phyloP scores from a whole-genome alignment of 257 asterid species.

The Linderniella brevidens region DNA sequence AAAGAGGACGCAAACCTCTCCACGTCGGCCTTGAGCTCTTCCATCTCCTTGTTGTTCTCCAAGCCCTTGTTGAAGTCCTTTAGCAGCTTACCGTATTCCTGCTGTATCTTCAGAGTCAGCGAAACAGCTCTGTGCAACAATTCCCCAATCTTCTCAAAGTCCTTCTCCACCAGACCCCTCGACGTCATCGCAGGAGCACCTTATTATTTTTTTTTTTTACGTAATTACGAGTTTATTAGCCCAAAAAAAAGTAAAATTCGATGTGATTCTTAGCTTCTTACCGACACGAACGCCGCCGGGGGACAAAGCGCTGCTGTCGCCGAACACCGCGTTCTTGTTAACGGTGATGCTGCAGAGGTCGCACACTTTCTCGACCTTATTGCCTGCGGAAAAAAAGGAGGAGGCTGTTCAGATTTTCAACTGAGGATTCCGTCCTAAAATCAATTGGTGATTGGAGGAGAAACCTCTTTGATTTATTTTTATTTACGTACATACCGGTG shows the following conservation, averaged over 20 bases:
- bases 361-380: slow-evolving; percentile 92
- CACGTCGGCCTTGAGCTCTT: slow-evolving; percentile 78
- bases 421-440: too few relatives aligned
- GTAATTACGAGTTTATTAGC: too few relatives aligned
- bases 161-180: slow-evolving; percentile 86
- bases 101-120: slow-evolving; percentile 66
- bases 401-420: too few relatives aligned
- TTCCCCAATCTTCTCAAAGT: slow-evolving; percentile 88
- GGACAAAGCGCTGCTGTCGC: slow-evolving; percentile 96
- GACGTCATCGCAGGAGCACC: slow-evolving; percentile 99
- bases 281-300: slow-evolving; percentile 99
- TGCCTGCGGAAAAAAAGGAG: slow-evolving; percentile 27
- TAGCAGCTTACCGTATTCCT: slow-evolving; percentile 75
- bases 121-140: slow-evolving; percentile 82
- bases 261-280: slow-evolving; percentile 10
- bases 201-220: slow-evolving; percentile 4
- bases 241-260: too few relatives aligned
- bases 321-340: slow-evolving; percentile 95
- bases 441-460: too few relatives aligned
- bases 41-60: slow-evolving; percentile 69
- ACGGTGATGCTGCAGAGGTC: slow-evolving; percentile 89
- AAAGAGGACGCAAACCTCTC: slow-evolving; percentile 68
- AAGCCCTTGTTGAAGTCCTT: slow-evolving; percentile 94
- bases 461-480: too few relatives aligned
- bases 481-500: too few relatives aligned